Percentiles rank a stretch among this genome's conserved stretches.
Conservation (phyloP, 768 basidiomycete genomes). For the Mycena albidolilacea region DNA sequence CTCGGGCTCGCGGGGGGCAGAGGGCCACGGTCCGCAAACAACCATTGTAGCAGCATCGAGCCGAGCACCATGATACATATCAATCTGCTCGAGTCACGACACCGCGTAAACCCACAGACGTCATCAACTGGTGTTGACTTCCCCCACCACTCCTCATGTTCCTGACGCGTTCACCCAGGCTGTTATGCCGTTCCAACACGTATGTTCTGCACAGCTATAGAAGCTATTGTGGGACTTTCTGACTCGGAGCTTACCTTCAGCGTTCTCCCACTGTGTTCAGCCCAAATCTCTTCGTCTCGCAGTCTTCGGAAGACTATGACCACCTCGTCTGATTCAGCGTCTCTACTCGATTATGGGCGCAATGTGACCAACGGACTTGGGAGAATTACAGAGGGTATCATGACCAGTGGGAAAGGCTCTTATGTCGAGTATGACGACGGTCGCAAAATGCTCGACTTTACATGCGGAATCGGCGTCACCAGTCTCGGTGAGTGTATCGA, state of each 20-base stretch:
- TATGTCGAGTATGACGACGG: constrained; percentile 84
- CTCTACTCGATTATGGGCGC: constrained; percentile 57
- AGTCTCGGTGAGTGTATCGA: constrained; percentile 71
- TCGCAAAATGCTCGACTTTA: constrained; percentile 85
- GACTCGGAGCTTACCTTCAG: background rate
- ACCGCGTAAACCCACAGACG: background rate
- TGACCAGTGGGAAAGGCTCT: constrained; percentile 79
- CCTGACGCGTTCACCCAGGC: constrained; percentile 13
- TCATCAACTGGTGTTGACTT: background rate
- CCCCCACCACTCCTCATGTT: background rate
- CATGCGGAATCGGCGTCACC: constrained; percentile 90
- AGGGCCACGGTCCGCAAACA: too few relatives aligned
- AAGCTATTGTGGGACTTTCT: background rate
- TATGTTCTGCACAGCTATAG: background rate
- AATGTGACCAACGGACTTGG: constrained; percentile 63
- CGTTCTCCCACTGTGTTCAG: constrained; percentile 17
- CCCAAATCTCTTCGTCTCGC: constrained; percentile 6
- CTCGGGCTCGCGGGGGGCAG: too few relatives aligned
- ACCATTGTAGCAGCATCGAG: too few relatives aligned
- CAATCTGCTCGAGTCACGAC: background rate
- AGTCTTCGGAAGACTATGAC: constrained; percentile 20
- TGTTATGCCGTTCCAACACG: constrained; percentile 6
- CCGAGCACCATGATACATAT: too few relatives aligned
- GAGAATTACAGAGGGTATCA: constrained; percentile 67
- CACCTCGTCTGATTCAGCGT: constrained; percentile 31